These are phyloP conservation scores for Sporothrix variecibatus DNA, from an alignment of 2,329 filamentous ascomycete genomes.

Conservation along the genomic window DNA sequence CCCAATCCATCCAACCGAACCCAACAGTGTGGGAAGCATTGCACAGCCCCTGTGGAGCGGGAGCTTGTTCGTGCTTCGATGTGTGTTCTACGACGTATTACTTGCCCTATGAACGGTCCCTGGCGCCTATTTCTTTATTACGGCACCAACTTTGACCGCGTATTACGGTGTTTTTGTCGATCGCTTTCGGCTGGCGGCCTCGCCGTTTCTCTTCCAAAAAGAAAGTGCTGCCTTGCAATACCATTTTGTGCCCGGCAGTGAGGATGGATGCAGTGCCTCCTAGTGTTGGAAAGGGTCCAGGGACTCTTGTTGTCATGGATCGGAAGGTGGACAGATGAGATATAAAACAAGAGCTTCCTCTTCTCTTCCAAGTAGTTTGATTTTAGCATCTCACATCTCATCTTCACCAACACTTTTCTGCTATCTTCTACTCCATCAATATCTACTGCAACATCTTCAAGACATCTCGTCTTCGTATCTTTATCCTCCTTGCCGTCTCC, in stretches of 20 bases:
- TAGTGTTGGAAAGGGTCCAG: neutral
- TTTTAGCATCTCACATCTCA: neutral
- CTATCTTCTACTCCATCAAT: neutral
- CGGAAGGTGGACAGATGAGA: neutral
- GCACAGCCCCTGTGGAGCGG: neutral
- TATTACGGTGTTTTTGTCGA: neutral
- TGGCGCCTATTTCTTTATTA: neutral
- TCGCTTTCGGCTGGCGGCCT: slow-evolving; percentile 9
- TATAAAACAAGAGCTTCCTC: neutral
- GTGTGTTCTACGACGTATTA: neutral
- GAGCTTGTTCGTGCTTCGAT: neutral
- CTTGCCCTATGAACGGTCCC: neutral
- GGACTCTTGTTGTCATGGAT: neutral
- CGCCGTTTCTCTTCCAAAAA: neutral
- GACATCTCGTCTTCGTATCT: neutral
- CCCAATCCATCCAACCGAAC: neutral
- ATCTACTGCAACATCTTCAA: neutral
- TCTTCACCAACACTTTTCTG: neutral
- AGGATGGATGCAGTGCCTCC: neutral
- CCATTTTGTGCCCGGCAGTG: neutral
- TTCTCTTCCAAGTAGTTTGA: neutral
- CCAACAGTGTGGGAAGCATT: neutral
- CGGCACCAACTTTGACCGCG: neutral
- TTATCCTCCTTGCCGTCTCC: neutral
- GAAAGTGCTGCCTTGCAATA: neutral